Evolutionary conservation across 768 basidiomycete species (phyloP), one percentile per base, ranked within the genome.

Genomic region (Neoboletus brunneissimus): DNA sequence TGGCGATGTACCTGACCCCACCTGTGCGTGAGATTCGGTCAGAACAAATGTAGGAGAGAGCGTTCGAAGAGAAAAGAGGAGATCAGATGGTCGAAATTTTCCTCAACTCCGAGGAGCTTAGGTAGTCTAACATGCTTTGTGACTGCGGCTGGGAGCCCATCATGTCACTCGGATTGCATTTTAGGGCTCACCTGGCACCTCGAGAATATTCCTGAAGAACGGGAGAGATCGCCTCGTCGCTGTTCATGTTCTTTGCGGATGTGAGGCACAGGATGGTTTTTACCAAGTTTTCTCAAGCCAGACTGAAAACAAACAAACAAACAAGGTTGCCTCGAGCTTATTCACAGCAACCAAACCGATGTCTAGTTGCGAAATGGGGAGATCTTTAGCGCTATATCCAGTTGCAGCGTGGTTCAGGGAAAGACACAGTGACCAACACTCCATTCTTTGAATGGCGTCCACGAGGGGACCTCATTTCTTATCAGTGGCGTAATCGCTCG

Each of bases 41-140:
- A 61, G 53, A 48, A 46, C 20, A 12, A 29, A 32, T 13, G 2
- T 20, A 15, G 10, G 9, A 20, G 27, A 38, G n/a, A 44, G 16
- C 15, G n/a, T n/a, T n/a, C n/a, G 4, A 29, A 40, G 20, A 37
- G 5, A 53, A 43, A 42, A 41, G n/a, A n/a, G 29, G 2, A 4
- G 13, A 52, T 53, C 50, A 43, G 57, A 18, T 23, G 15, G 50
- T 50, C 42, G 48, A 53, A 48, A 53, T 0, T 56, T 53, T 67
- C 67, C 67, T 62, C 69, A 65, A 43, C 62, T 63, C 66, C 66
- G 55, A 51, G 48, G 60, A 60, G 58, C 32, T 35, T 69, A 60
- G 62, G 68, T 62, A 70, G 69, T 70, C 65, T 70, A 70, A 64
- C 67, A 71, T 68, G 67, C 69, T 57, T 50, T 48, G 61, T 63